phyloP scores from a whole-genome alignment of 2,329 filamentous ascomycete species.

The Epichloe amarillans region DNA sequence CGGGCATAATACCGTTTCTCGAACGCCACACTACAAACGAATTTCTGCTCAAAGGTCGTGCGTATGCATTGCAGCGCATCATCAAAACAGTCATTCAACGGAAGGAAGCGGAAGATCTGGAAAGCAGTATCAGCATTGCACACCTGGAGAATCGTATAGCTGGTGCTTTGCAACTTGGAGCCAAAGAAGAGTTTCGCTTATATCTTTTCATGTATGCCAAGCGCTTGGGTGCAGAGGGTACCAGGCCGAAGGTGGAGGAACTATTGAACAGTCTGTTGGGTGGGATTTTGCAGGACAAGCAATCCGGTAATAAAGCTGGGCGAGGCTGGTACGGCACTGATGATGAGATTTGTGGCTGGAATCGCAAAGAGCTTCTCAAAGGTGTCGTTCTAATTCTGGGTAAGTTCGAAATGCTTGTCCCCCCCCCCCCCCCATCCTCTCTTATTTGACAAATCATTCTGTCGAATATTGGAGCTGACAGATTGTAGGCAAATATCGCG shows the following conservation, averaged over 20 bases:
- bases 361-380: slow-evolving; percentile 72
- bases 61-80: slow-evolving; percentile 80
- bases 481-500: slow-evolving; percentile 79
- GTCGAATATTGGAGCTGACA: slow-evolving; percentile 12
- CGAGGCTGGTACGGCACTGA: slow-evolving; percentile 52
- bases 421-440: not conserved
- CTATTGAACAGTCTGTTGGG: slow-evolving; percentile 71
- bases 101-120: slow-evolving; percentile 85
- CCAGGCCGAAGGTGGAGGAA: slow-evolving; percentile 84
- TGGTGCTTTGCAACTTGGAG: slow-evolving; percentile 69
- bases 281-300: slow-evolving; percentile 49
- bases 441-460: not conserved
- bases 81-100: slow-evolving; percentile 79
- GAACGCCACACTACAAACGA: slow-evolving; percentile 93
- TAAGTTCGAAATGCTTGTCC: slow-evolving; percentile 31
- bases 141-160: slow-evolving; percentile 93
- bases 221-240: slow-evolving; percentile 78
- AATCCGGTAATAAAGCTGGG: slow-evolving; percentile 28
- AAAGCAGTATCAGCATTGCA: slow-evolving; percentile 81
- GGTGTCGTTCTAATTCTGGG: slow-evolving; percentile 88
- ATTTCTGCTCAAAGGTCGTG: slow-evolving; percentile 78
- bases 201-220: slow-evolving; percentile 99
- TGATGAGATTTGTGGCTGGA: slow-evolving; percentile 79
- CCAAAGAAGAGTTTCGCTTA: slow-evolving; percentile 82
- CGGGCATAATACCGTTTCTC: slow-evolving; percentile 83